These are phyloP conservation scores for Blastomyces parvus DNA, from an alignment of 2,329 filamentous ascomycete genomes.

Conservation along the genomic window DNA sequence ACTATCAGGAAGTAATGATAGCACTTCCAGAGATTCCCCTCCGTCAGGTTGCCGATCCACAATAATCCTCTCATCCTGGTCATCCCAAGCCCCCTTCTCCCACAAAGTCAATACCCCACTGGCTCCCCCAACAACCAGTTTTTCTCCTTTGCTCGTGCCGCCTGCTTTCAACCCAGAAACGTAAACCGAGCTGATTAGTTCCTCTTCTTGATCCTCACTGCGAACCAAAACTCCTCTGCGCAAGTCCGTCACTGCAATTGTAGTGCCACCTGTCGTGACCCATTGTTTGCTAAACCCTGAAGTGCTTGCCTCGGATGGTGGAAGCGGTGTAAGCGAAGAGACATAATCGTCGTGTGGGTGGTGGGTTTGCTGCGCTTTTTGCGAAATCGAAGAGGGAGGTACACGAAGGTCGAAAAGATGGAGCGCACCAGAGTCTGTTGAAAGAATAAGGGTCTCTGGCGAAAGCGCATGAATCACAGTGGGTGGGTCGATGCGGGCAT, in stretches of 20 bases:
- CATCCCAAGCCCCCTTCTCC: slow-evolving; percentile 92
- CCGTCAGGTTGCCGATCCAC: slow-evolving; percentile 55
- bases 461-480: slow-evolving; percentile 74
- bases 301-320: slow-evolving; percentile 68
- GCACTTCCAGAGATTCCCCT: slow-evolving; percentile 71
- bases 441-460: slow-evolving; percentile 77
- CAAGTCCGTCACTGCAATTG: slow-evolving; percentile 80
- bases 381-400: slow-evolving; percentile 44
- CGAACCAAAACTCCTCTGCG: slow-evolving; percentile 75
- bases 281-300: slow-evolving; percentile 90
- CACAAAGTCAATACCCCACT: slow-evolving; percentile 81
- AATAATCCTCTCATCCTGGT: slow-evolving; percentile 81
- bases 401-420: slow-evolving; percentile 77
- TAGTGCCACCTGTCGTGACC: slow-evolving; percentile 86
- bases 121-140: slow-evolving; percentile 66
- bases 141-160: slow-evolving; percentile 59
- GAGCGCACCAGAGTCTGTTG: slow-evolving; percentile 79
- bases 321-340: slow-evolving; percentile 75
- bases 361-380: slow-evolving; percentile 67
- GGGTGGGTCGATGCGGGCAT: slow-evolving; percentile 54
- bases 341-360: slow-evolving; percentile 89
- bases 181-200: slow-evolving; percentile 71
- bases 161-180: slow-evolving; percentile 64
- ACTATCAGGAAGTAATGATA: slow-evolving; percentile 61
- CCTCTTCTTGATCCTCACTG: slow-evolving; percentile 91